Evolutionary conservation across 2,329 filamentous ascomycete genomes (phyloP).

Genomic region (Alternaria panax): DNA sequence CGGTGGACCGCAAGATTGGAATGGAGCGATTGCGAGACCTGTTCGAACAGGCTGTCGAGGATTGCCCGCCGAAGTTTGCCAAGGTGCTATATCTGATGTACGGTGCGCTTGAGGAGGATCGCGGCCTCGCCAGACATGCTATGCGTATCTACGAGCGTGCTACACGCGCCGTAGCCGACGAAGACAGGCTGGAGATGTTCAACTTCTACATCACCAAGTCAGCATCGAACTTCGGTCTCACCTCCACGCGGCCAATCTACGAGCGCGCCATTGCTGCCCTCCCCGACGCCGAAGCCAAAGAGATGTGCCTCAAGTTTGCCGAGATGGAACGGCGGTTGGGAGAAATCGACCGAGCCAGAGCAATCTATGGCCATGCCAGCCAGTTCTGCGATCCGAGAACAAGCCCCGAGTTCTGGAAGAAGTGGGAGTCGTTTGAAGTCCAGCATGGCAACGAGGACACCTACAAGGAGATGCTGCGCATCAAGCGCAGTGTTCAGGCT

Average conservation of each 20-base stretch:
- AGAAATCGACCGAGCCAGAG: slow-evolving; percentile 91
- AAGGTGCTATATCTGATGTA: slow-evolving; percentile 99
- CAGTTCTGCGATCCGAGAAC: slow-evolving; percentile 97
- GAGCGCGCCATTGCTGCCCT: slow-evolving; percentile 94
- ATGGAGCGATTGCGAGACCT: slow-evolving; percentile 94
- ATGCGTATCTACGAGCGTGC: slow-evolving; percentile 99
- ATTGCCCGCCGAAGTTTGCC: slow-evolving; percentile 92
- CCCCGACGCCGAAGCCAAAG: slow-evolving; percentile 89
- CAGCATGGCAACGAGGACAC: slow-evolving; percentile 99
- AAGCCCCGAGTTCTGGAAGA: slow-evolving; percentile 88
- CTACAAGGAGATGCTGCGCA: slow-evolving; percentile 98
- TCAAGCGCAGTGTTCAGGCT: slow-evolving; percentile 96
- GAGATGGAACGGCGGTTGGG: slow-evolving; percentile 93
- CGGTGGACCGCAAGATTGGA: slow-evolving; percentile 92
- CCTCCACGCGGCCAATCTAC: slow-evolving; percentile 94
- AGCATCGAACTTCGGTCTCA: slow-evolving; percentile 95
- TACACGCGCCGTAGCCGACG: slow-evolving; percentile 91
- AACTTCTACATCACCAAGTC: slow-evolving; percentile 99
- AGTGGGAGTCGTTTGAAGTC: slow-evolving; percentile 97
- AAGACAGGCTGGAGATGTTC: slow-evolving; percentile 96
- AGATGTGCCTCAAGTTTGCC: slow-evolving; percentile 99
- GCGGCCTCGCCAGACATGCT: slow-evolving; percentile 90
- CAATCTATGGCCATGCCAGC: slow-evolving; percentile 94
- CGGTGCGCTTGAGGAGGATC: slow-evolving; percentile 93
- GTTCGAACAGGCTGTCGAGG: slow-evolving; percentile 96